Evolutionary conservation across 805 yeast species (phyloP), one percentile per base, ranked within the genome.

Genomic region (Schizosaccharomyces octosporus): DNA sequence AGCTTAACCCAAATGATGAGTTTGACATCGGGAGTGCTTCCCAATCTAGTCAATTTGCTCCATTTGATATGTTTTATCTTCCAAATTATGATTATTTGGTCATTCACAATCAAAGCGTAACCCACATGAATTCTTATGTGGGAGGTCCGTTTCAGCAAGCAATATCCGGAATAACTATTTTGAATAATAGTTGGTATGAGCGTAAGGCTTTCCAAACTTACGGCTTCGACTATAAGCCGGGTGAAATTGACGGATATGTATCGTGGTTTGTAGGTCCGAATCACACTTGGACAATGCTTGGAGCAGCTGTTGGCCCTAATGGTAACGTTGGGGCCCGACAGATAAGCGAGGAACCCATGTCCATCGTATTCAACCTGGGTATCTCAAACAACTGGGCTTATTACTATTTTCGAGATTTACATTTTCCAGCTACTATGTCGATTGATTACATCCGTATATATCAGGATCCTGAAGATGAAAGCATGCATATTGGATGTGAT

Each of bases 81-180:
- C 95, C 96, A 4, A 95, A 90, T 72, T 88, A 88, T 71, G 79
- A 81, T 66, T 89, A 78, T 68, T 71, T 88, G 61, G 89, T 82
- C 69, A 74, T 90, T 64, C 75, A 84, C 72, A 87, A 90, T 72
- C 65, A 66, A 29, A 73, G 85, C 0, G 74, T 84, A 55, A 85
- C 96, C 1, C 70, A 82, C 15, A 85, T 88, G 89, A 90, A 89
- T 71, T 76, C 87, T 0, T 89, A 87, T 72, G 76, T 86, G 39
- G 98, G 97, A 63, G 96, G 96, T 59, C 95, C 96, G 0, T 81
- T 77, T 72, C 97, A 90, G 74, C 90, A 90, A 73, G 97, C 96
- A 60, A 78, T 90, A 21, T 87, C 96, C 4, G 95, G 83, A 0
- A 79, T 81, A 5, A 79, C 96, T 0, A 83, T 86, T 1, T 75